Base-by-base conservation (phyloP, 371 early-diverging fungal species). In the Mortierella sp. region DNA sequence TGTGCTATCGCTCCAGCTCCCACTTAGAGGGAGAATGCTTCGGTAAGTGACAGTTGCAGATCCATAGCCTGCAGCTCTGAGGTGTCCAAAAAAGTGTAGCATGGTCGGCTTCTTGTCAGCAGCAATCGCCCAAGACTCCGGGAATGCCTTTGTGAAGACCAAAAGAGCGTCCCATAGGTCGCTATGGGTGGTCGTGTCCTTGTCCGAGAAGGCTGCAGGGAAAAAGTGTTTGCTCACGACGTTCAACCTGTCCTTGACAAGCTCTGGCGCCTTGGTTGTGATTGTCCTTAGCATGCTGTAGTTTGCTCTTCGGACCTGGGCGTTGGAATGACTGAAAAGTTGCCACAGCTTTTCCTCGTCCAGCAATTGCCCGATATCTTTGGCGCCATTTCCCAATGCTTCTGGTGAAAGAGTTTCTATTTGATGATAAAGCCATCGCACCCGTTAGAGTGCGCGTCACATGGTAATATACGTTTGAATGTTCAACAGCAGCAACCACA, bases 41-140 rank as follows among this genome's bases (percentile, higher is more conserved):
- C 94, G 93, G 64, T 89, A 94, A 0, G 91, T 81, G 39, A 86
- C 64, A 16, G 61, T 71, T 0, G 81, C 80, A 8, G 90, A 89
- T 3, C 93, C 93, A 72, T 89, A 84, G 23, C 87, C 79, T 0
- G 89, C 93, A 45, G 79, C 72, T 26, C 87, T 83, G 59, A 95
- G 70, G 66, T 89, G 91, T n/a, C 79, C 69, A 31, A 82, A 84
- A 12, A 95, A 78, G 59, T 90, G 86, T 2, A 86, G 80, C 38
- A 91, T 71, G 5, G 85, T 72, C 6, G 92, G 86, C 54, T 91
- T 91, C 80, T 91, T 90, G 24, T 82, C 81, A 12, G 85, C 85
- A 23, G 51, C 8, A 6, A 87, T 64, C 2, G 80, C 49, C 95
- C 96, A 94, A 6, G 89, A 67, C 9, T 81, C 61, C 13, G 94